Percentiles rank a stretch among this genome's conserved stretches.
Conservation (phyloP, 148 eudicot species). For the Diospyros lotus region DNA sequence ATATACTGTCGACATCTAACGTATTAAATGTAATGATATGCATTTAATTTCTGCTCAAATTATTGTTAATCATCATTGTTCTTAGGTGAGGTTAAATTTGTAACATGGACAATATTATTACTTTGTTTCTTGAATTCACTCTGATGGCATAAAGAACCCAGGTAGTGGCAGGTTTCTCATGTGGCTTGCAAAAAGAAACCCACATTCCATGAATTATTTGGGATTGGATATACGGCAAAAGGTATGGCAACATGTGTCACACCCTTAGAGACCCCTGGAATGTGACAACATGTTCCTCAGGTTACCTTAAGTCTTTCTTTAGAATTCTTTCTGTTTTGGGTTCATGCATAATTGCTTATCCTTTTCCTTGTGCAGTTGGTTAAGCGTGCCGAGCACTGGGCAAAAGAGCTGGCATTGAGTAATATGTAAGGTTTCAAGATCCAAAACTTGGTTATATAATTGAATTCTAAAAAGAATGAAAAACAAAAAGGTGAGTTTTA, state of each 20-base stretch:
- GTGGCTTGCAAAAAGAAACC: constrained; percentile 88
- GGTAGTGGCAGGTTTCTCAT: constrained; percentile 97
- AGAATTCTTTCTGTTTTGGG: constrained; percentile 1
- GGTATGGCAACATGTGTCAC: constrained; percentile 32
- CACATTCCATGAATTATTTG: constrained; percentile 56
- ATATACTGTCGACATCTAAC: neutral
- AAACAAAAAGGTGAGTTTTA: constrained; percentile 1
- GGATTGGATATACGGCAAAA: constrained; percentile 90
- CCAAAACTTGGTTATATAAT: neutral
- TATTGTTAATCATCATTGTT: constrained; percentile 1
- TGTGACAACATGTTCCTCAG: constrained; percentile 27
- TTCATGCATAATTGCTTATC: constrained; percentile 6
- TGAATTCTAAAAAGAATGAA: constrained; percentile 1
- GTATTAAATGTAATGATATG: neutral
- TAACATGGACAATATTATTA: neutral
- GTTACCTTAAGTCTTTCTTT: constrained; percentile 18
- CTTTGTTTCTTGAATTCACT: neutral
- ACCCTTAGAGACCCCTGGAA: too few relatives aligned
- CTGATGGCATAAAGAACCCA: constrained; percentile 23
- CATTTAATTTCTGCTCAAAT: neutral
- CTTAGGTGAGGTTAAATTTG: neutral
- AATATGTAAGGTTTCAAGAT: constrained; percentile 54
- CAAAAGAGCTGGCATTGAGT: constrained; percentile 50
- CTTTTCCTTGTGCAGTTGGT: constrained; percentile 62
- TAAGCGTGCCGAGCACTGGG: constrained; percentile 79